Base-by-base conservation (phyloP, 106 monocot species). In the Dendrobium huoshanense region DNA sequence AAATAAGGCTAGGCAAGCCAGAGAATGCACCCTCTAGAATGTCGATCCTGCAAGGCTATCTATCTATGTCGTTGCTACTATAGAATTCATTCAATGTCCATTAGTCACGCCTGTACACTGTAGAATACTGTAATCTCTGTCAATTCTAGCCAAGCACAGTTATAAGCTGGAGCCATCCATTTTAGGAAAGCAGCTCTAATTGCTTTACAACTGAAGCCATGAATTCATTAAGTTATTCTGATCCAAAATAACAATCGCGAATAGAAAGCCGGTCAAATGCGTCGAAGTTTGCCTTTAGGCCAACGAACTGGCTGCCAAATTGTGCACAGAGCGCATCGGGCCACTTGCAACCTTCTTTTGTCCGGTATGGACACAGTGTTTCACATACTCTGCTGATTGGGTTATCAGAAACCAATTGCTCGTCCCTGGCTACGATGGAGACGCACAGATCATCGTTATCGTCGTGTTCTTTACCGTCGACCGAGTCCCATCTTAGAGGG, bases 231-330 rank as follows among this genome's bases (percentile, higher is more conserved):
- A 55, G 65, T 81, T 37, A 37, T 29, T 91, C 85, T 44, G 88
- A 80, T 75, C 90, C 87, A 75, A 99, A 99, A 88, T 99, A 99
- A 41, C 80, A 73, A 77, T 99, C 95, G 77, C 88, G 67, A 22
- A 99, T 93, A 40, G 95, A 93, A 58, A 99, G 87, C 18, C 85
- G 87, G 67, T 99, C 93, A 82, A 99, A 95, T 4, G 95, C 98
- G 82, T 95, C 95, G 77, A 91, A 99, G 73, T 99, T 87, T 7
- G 98, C 98, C 70, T 89, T 99, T 42, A 99, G 68, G 8, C 95
- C 91, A 78, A 99, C 82, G 83, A 99, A 95, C 59, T 99, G 95
- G 75, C 93, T 95, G 64, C 89, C 85, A 41, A 93, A 84, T 78
- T 95, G 95, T 19, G 91, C 85, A 80, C 98, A 99, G 24, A 84